phyloP scores from a whole-genome alignment of 1,284 basidiomycete species.

The Tilletia indica region DNA sequence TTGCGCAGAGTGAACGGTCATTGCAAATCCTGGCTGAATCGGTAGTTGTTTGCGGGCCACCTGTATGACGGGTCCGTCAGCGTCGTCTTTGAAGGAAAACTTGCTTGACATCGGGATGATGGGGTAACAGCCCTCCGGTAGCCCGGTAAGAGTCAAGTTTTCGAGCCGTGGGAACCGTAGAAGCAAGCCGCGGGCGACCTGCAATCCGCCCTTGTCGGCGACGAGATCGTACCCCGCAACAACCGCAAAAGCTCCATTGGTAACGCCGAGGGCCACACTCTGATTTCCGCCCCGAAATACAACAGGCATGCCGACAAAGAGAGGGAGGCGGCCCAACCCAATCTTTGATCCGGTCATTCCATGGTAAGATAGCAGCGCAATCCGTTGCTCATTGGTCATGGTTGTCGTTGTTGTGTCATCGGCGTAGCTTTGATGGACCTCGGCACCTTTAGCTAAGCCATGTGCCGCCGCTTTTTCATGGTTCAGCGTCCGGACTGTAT shows the following conservation, averaged over 20 bases:
- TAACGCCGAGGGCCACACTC: background rate
- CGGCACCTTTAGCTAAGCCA: too few relatives aligned
- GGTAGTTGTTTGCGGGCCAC: background rate
- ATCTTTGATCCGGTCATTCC: too few relatives aligned
- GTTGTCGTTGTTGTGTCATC: background rate
- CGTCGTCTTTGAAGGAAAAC: background rate
- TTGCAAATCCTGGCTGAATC: background rate
- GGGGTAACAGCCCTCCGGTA: background rate
- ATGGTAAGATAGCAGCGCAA: background rate
- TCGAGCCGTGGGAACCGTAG: background rate
- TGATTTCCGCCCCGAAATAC: background rate
- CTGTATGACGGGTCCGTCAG: too few relatives aligned
- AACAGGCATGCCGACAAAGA: slow-evolving; percentile 1
- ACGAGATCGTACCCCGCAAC: background rate
- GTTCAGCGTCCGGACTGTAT: background rate
- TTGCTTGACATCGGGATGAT: background rate
- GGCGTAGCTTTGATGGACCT: background rate
- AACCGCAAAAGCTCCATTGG: background rate
- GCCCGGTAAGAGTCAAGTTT: background rate
- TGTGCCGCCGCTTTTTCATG: background rate
- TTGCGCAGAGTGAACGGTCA: slow-evolving; percentile 1
- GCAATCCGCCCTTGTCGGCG: background rate
- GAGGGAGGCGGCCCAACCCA: background rate
- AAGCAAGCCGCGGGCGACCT: background rate
- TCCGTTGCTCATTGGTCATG: background rate